These are phyloP conservation scores for Talaromyces sp. DNA, from an alignment of 2,329 filamentous ascomycete genomes.

Conservation along the genomic window DNA sequence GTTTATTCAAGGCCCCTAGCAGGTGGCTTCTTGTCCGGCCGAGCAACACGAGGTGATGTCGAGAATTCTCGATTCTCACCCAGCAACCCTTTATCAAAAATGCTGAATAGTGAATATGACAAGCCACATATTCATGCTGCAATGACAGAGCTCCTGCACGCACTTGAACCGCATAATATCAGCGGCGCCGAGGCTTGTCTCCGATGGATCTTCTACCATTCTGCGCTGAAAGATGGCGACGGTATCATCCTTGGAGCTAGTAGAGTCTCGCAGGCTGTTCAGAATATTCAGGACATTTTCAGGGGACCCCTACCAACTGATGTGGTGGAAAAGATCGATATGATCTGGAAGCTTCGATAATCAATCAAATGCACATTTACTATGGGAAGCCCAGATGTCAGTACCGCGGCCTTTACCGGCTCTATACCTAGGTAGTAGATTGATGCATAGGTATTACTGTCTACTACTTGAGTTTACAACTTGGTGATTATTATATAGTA, in stretches of 20 bases:
- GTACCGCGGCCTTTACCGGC: too few relatives aligned
- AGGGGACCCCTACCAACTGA: slow-evolving; percentile 37
- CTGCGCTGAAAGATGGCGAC: slow-evolving; percentile 28
- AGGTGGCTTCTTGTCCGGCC: slow-evolving; percentile 42
- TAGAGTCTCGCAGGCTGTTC: slow-evolving; percentile 32
- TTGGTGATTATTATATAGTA: too few relatives aligned
- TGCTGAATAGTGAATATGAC: slow-evolving; percentile 32
- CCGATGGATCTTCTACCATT: slow-evolving; percentile 41
- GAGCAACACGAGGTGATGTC: slow-evolving; percentile 28
- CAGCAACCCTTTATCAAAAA: slow-evolving; percentile 28
- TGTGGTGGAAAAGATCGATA: slow-evolving; percentile 13
- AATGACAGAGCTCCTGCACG: slow-evolving; percentile 35
- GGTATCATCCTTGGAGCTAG: slow-evolving; percentile 42
- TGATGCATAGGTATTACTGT: too few relatives aligned
- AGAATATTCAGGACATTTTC: slow-evolving; percentile 30
- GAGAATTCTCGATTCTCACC: slow-evolving; percentile 33
- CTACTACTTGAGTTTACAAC: too few relatives aligned
- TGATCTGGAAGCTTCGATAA: slow-evolving; percentile 3
- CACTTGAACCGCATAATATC: slow-evolving; percentile 25
- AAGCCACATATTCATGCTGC: slow-evolving; percentile 30
- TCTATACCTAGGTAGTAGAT: too few relatives aligned
- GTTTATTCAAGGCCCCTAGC: slow-evolving; percentile 25
- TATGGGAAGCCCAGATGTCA: too few relatives aligned
- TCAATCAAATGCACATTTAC: too few relatives aligned
- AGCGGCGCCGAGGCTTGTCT: slow-evolving; percentile 38